Percentiles rank a stretch among this genome's conserved stretches.
These are phyloP conservation scores for Brassica napus DNA, from an alignment of 345 rosid genomes.

Conservation along the genomic window DNA sequence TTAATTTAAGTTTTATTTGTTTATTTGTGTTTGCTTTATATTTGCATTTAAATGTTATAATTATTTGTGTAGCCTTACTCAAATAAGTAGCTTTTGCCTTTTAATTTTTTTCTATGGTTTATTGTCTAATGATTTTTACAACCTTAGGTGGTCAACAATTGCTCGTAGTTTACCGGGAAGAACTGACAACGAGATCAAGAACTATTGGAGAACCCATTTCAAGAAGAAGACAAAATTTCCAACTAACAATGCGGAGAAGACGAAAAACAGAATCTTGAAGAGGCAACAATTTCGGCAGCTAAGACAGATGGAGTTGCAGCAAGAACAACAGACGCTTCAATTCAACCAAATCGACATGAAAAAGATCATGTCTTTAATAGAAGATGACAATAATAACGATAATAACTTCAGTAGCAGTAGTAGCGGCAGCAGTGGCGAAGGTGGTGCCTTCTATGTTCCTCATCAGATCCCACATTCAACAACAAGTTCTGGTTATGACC, in stretches of 20 bases:
- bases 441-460: slow-evolving; percentile 43
- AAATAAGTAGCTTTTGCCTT: not conserved
- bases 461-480: slow-evolving; percentile 48
- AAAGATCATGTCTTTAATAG: slow-evolving; percentile 57
- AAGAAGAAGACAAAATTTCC: slow-evolving; percentile 70
- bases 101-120: not conserved
- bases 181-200: slow-evolving; percentile 91
- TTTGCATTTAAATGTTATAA: not conserved
- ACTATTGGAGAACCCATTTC: slow-evolving; percentile 95
- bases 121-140: not conserved
- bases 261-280: slow-evolving; percentile 56
- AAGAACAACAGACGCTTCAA: slow-evolving; percentile 52
- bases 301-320: slow-evolving; percentile 46
- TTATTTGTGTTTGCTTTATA: not conserved
- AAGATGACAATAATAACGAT: slow-evolving; percentile 44
- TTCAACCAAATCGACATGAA: slow-evolving; percentile 62
- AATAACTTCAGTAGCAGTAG: slow-evolving; percentile 30
- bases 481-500: slow-evolving; percentile 27
- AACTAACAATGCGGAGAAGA: slow-evolving; percentile 50
- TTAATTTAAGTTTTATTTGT: not conserved
- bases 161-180: slow-evolving; percentile 93
- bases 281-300: slow-evolving; percentile 77
- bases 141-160: slow-evolving; percentile 84
- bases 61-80: not conserved
- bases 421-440: slow-evolving; percentile 25